A percentile compares a stretch with the other conserved stretches of the same genome.
Evolutionary conservation across 305 asterid species (phyloP).

Genomic region (Striga hermonthica): DNA sequence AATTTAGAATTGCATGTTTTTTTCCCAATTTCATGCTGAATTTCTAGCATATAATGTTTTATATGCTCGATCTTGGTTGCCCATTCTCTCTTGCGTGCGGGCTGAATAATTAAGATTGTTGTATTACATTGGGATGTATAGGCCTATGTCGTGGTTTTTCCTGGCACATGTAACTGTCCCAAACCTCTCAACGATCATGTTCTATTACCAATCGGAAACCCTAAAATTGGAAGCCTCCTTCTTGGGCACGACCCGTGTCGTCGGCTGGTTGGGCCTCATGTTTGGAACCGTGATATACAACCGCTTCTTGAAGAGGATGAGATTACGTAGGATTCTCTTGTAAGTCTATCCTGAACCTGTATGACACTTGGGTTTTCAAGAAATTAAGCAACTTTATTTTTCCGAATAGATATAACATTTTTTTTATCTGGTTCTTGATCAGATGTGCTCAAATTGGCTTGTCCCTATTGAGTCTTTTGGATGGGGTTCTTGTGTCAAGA

Average conservation of each 20-base stretch:
- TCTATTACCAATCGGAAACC: conserved; percentile 88
- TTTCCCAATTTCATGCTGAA: conserved; percentile 7
- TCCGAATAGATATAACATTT: not conserved
- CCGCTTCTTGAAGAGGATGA: conserved; percentile 78
- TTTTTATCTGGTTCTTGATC: conserved; percentile 25
- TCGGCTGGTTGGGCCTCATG: conserved; percentile 94
- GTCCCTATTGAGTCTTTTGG: conserved; percentile 57
- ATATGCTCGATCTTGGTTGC: not conserved
- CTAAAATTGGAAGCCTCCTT: conserved; percentile 84
- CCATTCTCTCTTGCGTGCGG: conserved; percentile 13
- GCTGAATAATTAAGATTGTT: conserved; percentile 30
- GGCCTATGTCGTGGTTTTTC: conserved; percentile 98
- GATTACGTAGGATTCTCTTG: conserved; percentile 70
- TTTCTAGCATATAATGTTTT: conserved; percentile 8
- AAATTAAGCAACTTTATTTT: conserved; percentile 2
- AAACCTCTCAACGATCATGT: conserved; percentile 80
- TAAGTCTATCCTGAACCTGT: conserved; percentile 42
- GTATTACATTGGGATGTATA: conserved; percentile 38
- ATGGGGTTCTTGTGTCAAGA: conserved; percentile 67
- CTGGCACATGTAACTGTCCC: conserved; percentile 84
- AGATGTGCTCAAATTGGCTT: conserved; percentile 79
- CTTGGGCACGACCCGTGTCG: conserved; percentile 86
- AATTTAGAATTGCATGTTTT: not conserved
- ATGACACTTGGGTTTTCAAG: not conserved
- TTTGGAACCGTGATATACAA: conserved; percentile 75